These are phyloP conservation scores for Acrodontium crateriforme DNA, from an alignment of 2,329 filamentous ascomycete genomes.

Conservation along the genomic window DNA sequence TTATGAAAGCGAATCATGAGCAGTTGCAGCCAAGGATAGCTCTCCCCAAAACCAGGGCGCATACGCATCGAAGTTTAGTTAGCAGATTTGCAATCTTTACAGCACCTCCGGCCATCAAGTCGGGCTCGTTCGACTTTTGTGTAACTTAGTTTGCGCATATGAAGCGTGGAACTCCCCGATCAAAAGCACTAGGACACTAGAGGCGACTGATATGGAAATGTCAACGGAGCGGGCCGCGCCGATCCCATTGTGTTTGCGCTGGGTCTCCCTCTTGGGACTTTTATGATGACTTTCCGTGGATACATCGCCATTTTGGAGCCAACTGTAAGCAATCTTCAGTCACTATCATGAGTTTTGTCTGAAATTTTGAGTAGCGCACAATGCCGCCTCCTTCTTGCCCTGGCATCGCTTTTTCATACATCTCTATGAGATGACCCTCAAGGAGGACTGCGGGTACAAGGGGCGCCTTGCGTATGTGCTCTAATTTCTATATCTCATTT, in stretches of 20 bases:
- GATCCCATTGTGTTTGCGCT: slow-evolving; percentile 14
- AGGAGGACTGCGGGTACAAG: slow-evolving; percentile 12
- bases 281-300: slow-evolving; percentile 16
- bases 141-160: no score
- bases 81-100: no score
- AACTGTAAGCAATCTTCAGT: no score
- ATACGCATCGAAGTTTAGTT: no score
- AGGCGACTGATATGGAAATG: slow-evolving; percentile 9
- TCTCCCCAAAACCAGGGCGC: no score
- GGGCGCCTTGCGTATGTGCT: slow-evolving; percentile 12
- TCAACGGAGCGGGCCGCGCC: slow-evolving; percentile 9
- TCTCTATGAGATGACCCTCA: slow-evolving; percentile 12
- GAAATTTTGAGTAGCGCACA: slow-evolving; percentile 10
- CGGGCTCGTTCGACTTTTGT: no score
- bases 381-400: slow-evolving; percentile 12
- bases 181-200: background rate
- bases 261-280: slow-evolving; percentile 9
- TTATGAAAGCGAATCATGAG: no score
- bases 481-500: no score
- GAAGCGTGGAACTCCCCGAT: no score
- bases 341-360: no score
- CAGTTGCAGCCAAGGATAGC: no score
- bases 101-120: no score
- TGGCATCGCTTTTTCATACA: slow-evolving; percentile 18
- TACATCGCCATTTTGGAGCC: slow-evolving; percentile 11